Percentiles rank a stretch among this genome's conserved stretches.
Conservation (phyloP, 2,329 filamentous ascomycete species). For the Amylocarpus encephaloides region DNA sequence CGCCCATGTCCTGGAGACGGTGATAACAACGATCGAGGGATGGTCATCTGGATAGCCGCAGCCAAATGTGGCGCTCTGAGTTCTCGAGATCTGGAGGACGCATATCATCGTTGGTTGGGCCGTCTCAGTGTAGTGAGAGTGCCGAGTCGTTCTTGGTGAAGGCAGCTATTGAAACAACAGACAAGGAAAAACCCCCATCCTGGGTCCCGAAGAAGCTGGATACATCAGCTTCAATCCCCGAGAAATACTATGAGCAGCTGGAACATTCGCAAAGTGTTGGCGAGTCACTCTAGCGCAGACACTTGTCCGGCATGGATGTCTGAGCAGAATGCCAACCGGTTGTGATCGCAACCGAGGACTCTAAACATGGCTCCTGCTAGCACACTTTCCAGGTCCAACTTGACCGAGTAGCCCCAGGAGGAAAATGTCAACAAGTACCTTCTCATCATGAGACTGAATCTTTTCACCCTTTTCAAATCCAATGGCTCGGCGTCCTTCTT, state of each 20-base stretch:
- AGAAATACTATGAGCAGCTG: no score
- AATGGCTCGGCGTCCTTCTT: constrained; percentile 54
- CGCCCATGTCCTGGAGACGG: no score
- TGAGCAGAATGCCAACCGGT: no score
- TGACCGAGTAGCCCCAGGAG: not conserved
- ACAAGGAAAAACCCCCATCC: constrained; percentile 59
- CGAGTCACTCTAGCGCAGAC: no score
- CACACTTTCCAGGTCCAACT: not conserved
- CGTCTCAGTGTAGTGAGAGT: constrained; percentile 17
- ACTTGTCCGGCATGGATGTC: no score
- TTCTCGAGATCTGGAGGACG: constrained; percentile 2
- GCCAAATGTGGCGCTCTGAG: no score
- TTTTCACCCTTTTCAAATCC: constrained; percentile 53
- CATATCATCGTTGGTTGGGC: constrained; percentile 7
- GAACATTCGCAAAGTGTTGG: no score
- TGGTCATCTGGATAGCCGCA: no score
- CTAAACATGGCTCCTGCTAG: not conserved
- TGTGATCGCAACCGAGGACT: not conserved
- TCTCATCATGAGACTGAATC: constrained; percentile 72
- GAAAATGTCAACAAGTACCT: constrained; percentile 47
- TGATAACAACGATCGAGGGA: no score
- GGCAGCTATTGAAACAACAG: constrained; percentile 49
- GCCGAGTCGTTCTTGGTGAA: constrained; percentile 19
- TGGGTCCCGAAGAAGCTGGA: constrained; percentile 65
- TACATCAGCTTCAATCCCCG: not conserved